Evolutionary conservation across 371 early-diverging fungal species (phyloP), one percentile per base, ranked within the genome.

Genomic region (Zychaea mexicana): DNA sequence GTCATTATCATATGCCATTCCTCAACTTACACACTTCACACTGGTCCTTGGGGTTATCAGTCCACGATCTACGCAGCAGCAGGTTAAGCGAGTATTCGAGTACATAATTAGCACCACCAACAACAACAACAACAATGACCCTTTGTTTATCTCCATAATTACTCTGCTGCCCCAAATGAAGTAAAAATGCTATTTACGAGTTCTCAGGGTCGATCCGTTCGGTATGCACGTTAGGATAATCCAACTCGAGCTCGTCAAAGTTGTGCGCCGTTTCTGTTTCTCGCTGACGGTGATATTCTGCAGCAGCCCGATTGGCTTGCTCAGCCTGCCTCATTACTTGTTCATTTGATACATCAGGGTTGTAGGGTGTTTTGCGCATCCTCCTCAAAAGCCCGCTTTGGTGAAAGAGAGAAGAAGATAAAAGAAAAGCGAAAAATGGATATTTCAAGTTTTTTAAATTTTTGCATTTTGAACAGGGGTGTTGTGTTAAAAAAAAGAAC

Each of bases 11-110:
- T n/a, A 7, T 12, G 27, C 36, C 3, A 31, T 32, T 19, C n/a
- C n/a, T 26, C 19, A 12, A 38, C 59, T 58, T 58, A 58, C 59
- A 58, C 39, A 58, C 59, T 58, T 58, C 38, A 45, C 59, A 58
- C 28, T 58, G 59, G n/a, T 58, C 59, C n/a, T 39, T 39, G 0
- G 59, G 59, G 45, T 15, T 27, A 39, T 58, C 45, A 8, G 19
- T n/a, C 59, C 59, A 58, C 15, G 59, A 58, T 45, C 59, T 58
- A 33, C 30, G 28, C 5, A 33, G 15, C 5, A 49, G 17, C 21
- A 33, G n/a, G n/a, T n/a, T n/a, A n/a, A n/a, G n/a, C n/a, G n/a
- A n/a, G n/a, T n/a, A n/a, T n/a, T 13, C 28, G 33, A 1, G 9
- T 15, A n/a, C 19, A 30, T 55, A 15, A n/a, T 17, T 15, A 30